Conservation (phyloP, 2,329 filamentous ascomycete species). For the Amphichorda felina region DNA sequence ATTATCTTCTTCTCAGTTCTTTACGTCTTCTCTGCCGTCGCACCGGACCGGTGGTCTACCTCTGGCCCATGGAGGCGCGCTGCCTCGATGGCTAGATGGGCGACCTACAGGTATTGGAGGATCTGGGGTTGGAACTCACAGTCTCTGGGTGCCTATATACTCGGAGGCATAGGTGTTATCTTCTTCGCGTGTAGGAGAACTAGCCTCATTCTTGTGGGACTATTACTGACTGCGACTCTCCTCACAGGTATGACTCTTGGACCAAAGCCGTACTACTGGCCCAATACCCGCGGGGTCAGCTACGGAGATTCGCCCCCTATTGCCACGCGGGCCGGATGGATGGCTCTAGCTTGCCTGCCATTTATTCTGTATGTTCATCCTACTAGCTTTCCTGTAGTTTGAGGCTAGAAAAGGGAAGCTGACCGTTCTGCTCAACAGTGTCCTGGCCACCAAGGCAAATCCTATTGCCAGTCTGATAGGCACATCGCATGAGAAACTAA, state of each 20-base stretch:
- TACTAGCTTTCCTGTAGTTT: slow-evolving; percentile 1
- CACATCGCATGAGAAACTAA: slow-evolving; percentile 43
- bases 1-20: slow-evolving; percentile 33
- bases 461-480: slow-evolving; percentile 40
- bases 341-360: slow-evolving; percentile 37
- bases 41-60: slow-evolving; percentile 3
- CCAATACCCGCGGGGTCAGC: slow-evolving; percentile 22
- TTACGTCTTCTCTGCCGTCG: slow-evolving; percentile 23
- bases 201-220: slow-evolving; percentile 6
- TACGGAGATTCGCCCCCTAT: slow-evolving; percentile 41
- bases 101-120: slow-evolving; percentile 11
- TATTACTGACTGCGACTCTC: not conserved
- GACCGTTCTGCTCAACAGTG: slow-evolving; percentile 6
- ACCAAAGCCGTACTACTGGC: slow-evolving; percentile 45
- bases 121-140: slow-evolving; percentile 25
- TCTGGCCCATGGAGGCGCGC: not conserved
- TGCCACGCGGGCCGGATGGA: slow-evolving; percentile 38
- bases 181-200: slow-evolving; percentile 28
- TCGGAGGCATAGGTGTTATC: slow-evolving; percentile 25
- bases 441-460: slow-evolving; percentile 41
- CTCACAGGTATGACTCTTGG: slow-evolving; percentile 28
- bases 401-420: too few relatives aligned
- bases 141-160: slow-evolving; percentile 27
- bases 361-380: slow-evolving; percentile 28
- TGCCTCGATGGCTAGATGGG: not conserved